Evolutionary conservation across 2,329 filamentous ascomycete species (phyloP).

Genomic region (Aspergillus hortae): DNA sequence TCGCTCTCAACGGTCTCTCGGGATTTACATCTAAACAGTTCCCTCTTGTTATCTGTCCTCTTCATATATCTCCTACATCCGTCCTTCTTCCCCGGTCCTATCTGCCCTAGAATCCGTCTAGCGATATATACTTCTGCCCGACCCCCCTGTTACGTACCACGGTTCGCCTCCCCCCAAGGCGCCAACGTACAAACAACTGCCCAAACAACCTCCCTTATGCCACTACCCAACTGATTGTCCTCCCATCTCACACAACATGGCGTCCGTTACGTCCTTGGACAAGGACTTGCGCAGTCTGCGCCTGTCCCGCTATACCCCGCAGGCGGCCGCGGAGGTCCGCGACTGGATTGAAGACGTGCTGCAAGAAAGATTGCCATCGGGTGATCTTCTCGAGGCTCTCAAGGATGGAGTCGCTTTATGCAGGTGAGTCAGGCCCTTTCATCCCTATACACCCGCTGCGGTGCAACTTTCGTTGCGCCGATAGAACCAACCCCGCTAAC

Average conservation of each 20-base stretch:
- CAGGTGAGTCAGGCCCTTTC: conserved; percentile 58
- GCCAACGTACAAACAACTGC: neutral
- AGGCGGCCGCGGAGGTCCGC: conserved; percentile 79
- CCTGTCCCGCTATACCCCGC: conserved; percentile 86
- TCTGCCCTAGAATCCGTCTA: neutral
- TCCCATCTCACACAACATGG: conserved; percentile 56
- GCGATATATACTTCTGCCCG: neutral
- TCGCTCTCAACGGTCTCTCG: neutral
- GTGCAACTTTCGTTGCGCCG: neutral
- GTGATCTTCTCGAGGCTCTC: conserved; percentile 78
- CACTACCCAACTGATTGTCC: neutral
- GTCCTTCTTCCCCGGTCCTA: neutral
- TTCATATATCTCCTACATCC: neutral
- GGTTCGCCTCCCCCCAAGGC: conserved; percentile 6
- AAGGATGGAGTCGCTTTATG: conserved; percentile 92
- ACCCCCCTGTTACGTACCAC: conserved; percentile 10
- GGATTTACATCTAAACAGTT: neutral
- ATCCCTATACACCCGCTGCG: neutral
- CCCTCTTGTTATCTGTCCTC: neutral
- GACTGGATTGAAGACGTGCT: conserved; percentile 81
- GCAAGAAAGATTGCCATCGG: conserved; percentile 65
- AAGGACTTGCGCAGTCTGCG: conserved; percentile 93
- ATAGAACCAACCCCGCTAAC: neutral
- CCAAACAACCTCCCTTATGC: conserved; percentile 9
- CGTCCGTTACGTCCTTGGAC: conserved; percentile 88